Base-by-base conservation (phyloP, 441 rosid species). In the Adansonia madagascariensis region DNA sequence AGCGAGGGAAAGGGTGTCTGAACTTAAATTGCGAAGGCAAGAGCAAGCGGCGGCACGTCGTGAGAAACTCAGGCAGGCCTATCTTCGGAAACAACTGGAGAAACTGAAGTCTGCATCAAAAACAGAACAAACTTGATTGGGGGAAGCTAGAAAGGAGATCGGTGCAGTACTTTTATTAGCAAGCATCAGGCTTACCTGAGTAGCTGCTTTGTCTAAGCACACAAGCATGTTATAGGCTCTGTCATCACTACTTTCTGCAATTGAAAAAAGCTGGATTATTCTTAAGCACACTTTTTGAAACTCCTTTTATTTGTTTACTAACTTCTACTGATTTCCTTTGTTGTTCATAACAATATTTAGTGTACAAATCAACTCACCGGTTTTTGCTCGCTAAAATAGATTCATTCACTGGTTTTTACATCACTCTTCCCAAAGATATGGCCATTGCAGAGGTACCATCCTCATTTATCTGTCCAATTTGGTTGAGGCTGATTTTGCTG, bases 21-120 rank as follows among this genome's bases (percentile, higher is more conserved):
- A 88, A 81, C 80, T 92, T 66, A 90, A 94, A 82, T 69, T 84
- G 82, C 90, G 82, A 52, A 85, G 98, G 80, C 97, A 89, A 80
- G 94, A 88, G 75, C 94, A 89, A 75, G 95, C 92, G 70, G 86
- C 82, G 47, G 89, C 88, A 74, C 91, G 93, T 27, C 90, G 94
- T 15, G 95, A 92, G 89, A 91, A 88, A 82, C 89, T 95, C 18
- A 89, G 84, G 84, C 95, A 87, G 80, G 97, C 97, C 14, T 94
- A 89, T 81, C 93, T 95, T 70, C 84, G 87, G 11, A 94, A 92
- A 82, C 91, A 91, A 80, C 86, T 92, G 2, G 99, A 92, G 85
- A 94, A 95, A 81, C 84, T 91, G 74, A 92, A 91, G 84, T 92
- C 94, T 70, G 74, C 88, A 77, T 77, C 90, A 6, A 80, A 56